Evolutionary conservation across 371 early-diverging fungal species (phyloP), one percentile per base, ranked within the genome.

Genomic region (Mortierella sp.): DNA sequence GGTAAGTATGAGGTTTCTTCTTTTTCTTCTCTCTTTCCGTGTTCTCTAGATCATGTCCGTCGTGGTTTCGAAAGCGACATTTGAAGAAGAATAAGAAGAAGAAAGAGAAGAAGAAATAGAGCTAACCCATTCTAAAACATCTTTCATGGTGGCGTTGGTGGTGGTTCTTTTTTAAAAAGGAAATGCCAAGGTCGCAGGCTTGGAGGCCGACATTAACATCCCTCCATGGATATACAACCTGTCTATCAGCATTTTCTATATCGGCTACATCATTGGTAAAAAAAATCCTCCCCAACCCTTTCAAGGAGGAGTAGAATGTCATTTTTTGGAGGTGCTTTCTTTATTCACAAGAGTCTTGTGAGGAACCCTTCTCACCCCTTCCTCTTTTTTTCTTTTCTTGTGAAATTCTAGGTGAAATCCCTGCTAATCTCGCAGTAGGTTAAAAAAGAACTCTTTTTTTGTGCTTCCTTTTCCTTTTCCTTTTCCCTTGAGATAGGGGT

Each of bases 261-360:
- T 93, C 55, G 95, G 94, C 21, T 92, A 93, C 66, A 83, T 93
- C 29, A 45, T 92, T 62, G 91, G 88, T 74, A 90, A 83, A 55
- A 59, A 45, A n/a, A n/a, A n/a, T n/a, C n/a, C n/a, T n/a, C n/a
- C n/a, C 51, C 4, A 43, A 12, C 12, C 28, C 21, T 25, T 23
- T 9, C 0, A n/a, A 23, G 7, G 45, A 14, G n/a, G 1, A 56
- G 28, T 7, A 9, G 26, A 12, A n/a, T 19, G 0, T 28, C 12
- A 9, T 1, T 28, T 25, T 11, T 21, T 60, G 16, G 7, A 16
- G 9, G 12, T 7, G 45, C 26, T 19, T 50, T 70, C 60, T 80
- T 83, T 25, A 15, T 2, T 14, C 21, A 52, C 26, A 37, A 37
- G 37, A 5, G 9, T 37, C 37, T 9, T 9, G 9, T 9, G 5